Conservation (phyloP, 768 basidiomycete species). For the Phlebiopsis flavidoalba region DNA sequence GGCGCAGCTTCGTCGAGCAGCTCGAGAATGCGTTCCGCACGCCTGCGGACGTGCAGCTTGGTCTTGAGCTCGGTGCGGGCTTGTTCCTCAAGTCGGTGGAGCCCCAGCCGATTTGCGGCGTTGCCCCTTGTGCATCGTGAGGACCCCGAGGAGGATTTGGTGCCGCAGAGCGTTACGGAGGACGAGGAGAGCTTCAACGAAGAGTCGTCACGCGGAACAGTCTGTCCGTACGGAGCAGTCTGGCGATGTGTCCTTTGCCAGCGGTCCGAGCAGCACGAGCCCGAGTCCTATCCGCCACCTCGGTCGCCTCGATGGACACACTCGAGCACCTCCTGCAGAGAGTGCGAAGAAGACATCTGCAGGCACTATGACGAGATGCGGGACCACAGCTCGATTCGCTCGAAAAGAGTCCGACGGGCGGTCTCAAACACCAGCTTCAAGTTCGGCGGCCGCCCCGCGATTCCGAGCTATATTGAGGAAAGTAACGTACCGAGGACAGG, state of each 20-base stretch:
- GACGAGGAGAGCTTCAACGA: conserved; percentile 12
- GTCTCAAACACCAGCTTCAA: conserved; percentile 68
- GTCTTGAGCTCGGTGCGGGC: conserved; percentile 36
- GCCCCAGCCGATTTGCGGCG: conserved; percentile 45
- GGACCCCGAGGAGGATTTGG: conserved; percentile 17
- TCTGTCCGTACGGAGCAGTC: background rate
- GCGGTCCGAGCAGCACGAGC: no score
- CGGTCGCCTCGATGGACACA: conserved; percentile 15
- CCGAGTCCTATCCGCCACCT: conserved; percentile 10
- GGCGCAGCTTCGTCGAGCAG: conserved; percentile 75
- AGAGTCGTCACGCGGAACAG: conserved; percentile 5
- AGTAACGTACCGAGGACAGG: conserved; percentile 8
- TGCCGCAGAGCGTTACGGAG: conserved; percentile 18
- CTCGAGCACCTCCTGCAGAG: conserved; percentile 20
- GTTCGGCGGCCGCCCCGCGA: conserved; percentile 52
- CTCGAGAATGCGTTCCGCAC: conserved; percentile 77
- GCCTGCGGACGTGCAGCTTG: conserved; percentile 62
- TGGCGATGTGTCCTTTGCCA: background rate
- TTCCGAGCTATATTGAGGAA: conserved; percentile 10
- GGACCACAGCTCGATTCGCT: conserved; percentile 27
- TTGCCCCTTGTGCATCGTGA: conserved; percentile 14
- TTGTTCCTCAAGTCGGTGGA: conserved; percentile 35
- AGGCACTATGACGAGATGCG: conserved; percentile 27
- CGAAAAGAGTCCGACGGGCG: conserved; percentile 57
- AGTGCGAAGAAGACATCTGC: conserved; percentile 27